Evolutionary conservation across 2,329 filamentous ascomycete species (phyloP).

Genomic region (Ascosphaera aggregata): DNA sequence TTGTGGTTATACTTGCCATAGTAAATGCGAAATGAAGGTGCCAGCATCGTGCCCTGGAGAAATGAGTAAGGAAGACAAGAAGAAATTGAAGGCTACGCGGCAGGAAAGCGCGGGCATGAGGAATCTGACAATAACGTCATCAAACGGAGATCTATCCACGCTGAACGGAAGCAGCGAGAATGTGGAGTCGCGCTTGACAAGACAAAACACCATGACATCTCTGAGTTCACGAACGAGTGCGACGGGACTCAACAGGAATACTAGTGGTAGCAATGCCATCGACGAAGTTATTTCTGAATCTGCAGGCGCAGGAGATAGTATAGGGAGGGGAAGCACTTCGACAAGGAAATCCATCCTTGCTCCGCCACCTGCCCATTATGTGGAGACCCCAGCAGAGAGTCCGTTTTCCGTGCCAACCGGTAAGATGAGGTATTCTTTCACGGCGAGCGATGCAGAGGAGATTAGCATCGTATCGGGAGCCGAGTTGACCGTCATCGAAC

Average conservation of each 20-base stretch:
- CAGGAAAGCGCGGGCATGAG: slow-evolving; percentile 47
- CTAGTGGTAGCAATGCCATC: slow-evolving; percentile 34
- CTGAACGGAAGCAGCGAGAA: not conserved
- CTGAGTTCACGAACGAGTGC: slow-evolving; percentile 40
- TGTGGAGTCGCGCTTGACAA: slow-evolving; percentile 32
- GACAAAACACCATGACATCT: slow-evolving; percentile 77
- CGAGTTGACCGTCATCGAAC: slow-evolving; percentile 55
- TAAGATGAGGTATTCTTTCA: slow-evolving; percentile 77
- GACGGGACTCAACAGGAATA: not conserved
- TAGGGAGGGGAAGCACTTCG: no score
- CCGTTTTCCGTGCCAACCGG: slow-evolving; percentile 21
- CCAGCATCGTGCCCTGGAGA: slow-evolving; percentile 90
- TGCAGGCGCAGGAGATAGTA: slow-evolving; percentile 18
- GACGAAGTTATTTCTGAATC: slow-evolving; percentile 50
- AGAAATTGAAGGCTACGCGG: slow-evolving; percentile 69
- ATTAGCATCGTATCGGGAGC: slow-evolving; percentile 56
- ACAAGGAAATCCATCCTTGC: slow-evolving; percentile 20
- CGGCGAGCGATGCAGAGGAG: slow-evolving; percentile 60
- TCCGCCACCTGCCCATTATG: not conserved
- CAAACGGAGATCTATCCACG: slow-evolving; percentile 7
- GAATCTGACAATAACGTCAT: slow-evolving; percentile 8
- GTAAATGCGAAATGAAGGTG: slow-evolving; percentile 98
- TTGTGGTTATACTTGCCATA: slow-evolving; percentile 95
- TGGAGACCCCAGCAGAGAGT: slow-evolving; percentile 17
- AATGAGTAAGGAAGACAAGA: slow-evolving; percentile 80